phyloP scores from a whole-genome alignment of 805 yeast species.

The Saccharomycopsis malanga region DNA sequence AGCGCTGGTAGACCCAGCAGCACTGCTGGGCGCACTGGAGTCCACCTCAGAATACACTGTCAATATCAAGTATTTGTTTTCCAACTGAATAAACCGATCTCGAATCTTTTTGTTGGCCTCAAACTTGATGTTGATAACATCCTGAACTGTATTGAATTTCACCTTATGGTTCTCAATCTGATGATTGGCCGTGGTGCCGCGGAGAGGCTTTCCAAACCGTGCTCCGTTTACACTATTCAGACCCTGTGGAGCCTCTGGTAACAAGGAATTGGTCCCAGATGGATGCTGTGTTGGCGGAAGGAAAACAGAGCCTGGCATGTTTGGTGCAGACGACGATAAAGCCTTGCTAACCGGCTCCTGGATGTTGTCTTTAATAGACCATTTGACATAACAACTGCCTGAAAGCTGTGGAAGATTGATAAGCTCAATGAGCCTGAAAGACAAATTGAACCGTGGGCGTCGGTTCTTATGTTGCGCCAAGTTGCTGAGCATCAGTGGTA shows the following conservation, averaged over 20 bases:
- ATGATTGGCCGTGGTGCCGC: constrained; percentile 36
- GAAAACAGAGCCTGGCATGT: not conserved
- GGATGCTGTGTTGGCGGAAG: not conserved
- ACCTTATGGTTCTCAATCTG: constrained; percentile 47
- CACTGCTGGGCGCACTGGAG: not conserved
- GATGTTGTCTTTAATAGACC: constrained; percentile 50
- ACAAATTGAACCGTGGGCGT: constrained; percentile 14
- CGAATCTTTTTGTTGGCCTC: constrained; percentile 29
- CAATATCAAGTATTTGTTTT: constrained; percentile 32
- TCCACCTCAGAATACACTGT: constrained; percentile 39
- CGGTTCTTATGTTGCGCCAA: constrained; percentile 6
- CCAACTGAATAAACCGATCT: constrained; percentile 31
- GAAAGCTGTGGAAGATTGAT: constrained; percentile 78
- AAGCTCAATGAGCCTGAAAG: constrained; percentile 37
- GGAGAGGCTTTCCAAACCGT: constrained; percentile 19
- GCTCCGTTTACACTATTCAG: constrained; percentile 9
- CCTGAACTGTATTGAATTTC: constrained; percentile 36
- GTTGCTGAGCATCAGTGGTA: constrained; percentile 14
- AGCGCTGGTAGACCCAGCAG: constrained; percentile 10
- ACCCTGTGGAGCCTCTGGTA: too few species aligned
- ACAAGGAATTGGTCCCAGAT: not conserved
- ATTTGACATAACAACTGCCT: constrained; percentile 60
- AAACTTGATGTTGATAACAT: constrained; percentile 19
- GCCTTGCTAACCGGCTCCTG: constrained; percentile 18
- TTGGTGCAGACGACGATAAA: constrained; percentile 10